Conservation (phyloP, 2,329 filamentous ascomycete genomes). For the Colletotrichum destructivum region DNA sequence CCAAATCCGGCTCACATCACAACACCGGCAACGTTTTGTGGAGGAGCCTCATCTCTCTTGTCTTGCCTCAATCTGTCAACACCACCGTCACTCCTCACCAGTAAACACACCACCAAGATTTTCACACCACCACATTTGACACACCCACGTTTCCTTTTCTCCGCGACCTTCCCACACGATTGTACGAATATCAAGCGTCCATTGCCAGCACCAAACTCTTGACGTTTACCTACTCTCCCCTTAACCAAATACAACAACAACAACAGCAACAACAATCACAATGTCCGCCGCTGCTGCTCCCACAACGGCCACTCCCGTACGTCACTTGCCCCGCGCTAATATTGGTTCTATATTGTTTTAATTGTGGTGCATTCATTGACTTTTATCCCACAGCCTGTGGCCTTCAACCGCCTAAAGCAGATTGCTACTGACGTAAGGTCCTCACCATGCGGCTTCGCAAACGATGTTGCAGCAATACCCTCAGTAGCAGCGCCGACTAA, state of each 20-base stretch:
- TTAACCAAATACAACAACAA: slow-evolving; percentile 13
- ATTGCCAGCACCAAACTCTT: neutral
- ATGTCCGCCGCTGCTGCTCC: slow-evolving; percentile 35
- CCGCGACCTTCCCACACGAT: neutral
- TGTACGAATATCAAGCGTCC: neutral
- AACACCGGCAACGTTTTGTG: slow-evolving; percentile 35
- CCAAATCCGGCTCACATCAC: slow-evolving; percentile 33
- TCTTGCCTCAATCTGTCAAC: slow-evolving; percentile 29
- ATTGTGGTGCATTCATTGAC: slow-evolving; percentile 12
- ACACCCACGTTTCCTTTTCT: neutral
- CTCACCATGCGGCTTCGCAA: slow-evolving; percentile 9
- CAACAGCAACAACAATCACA: slow-evolving; percentile 14
- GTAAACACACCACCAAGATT: slow-evolving; percentile 8
- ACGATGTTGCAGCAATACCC: neutral
- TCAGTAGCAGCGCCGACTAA: slow-evolving; percentile 39
- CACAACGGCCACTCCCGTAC: slow-evolving; percentile 30
- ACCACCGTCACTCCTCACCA: slow-evolving; percentile 15
- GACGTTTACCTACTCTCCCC: slow-evolving; percentile 1
- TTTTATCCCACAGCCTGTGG: slow-evolving; percentile 73
- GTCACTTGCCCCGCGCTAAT: slow-evolving; percentile 5
- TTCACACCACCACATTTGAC: neutral
- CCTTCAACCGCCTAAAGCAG: slow-evolving; percentile 83
- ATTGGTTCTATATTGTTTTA: no score
- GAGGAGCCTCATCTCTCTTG: slow-evolving; percentile 28
- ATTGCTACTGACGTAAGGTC: slow-evolving; percentile 84